Evolutionary conservation across 306 rosid genomes (phyloP).

Genomic region (Amphicarpaea edgeworthii): DNA sequence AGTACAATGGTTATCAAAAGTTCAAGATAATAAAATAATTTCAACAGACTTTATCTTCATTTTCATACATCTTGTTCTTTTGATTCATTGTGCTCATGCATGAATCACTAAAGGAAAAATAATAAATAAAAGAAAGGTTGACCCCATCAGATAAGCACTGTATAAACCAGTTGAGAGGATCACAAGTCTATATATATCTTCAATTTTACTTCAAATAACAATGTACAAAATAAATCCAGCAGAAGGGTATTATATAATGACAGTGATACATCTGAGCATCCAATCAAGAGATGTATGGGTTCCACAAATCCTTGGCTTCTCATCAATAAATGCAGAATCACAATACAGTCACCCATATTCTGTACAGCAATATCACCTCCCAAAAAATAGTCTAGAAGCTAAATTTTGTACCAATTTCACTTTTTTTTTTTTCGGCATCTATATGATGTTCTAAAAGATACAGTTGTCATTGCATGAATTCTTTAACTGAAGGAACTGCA

Average conservation of each 20-base stretch:
- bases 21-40: neutral
- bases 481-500: constrained; percentile 44
- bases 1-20: neutral
- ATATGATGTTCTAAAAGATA: constrained; percentile 53
- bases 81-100: neutral
- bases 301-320: constrained; percentile 45
- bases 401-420: constrained; percentile 27
- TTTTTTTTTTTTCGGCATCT: constrained; percentile 50
- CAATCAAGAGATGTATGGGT: constrained; percentile 42
- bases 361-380: constrained; percentile 56
- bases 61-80: neutral
- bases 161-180: constrained; percentile 24
- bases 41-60: neutral
- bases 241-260: constrained; percentile 43
- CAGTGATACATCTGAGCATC: constrained; percentile 52
- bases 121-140: neutral
- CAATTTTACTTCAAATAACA: constrained; percentile 40
- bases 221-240: constrained; percentile 51
- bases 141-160: constrained; percentile 13
- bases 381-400: constrained; percentile 43
- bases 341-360: constrained; percentile 50
- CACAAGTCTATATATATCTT: constrained; percentile 46
- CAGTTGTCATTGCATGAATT: constrained; percentile 48
- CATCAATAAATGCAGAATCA: constrained; percentile 50
- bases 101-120: neutral